phyloP scores from a whole-genome alignment of 2,329 filamentous ascomycete genomes.

The Aspergillus hortae region DNA sequence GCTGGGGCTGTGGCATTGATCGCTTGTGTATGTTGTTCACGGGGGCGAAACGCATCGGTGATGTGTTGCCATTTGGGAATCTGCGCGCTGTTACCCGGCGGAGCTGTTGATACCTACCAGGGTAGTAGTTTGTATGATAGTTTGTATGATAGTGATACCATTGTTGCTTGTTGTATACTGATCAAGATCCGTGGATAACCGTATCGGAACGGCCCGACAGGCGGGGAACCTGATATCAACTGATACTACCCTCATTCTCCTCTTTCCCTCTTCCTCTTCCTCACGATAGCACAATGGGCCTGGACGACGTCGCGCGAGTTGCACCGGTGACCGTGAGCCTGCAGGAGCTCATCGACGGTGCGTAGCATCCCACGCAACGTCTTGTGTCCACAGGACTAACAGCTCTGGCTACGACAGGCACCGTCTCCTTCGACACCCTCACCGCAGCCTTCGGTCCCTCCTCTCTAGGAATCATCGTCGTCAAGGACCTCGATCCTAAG shows the following conservation, averaged over 20 bases:
- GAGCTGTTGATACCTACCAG: constrained; percentile 2
- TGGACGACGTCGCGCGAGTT: constrained; percentile 22
- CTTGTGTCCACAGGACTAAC: too few relatives aligned
- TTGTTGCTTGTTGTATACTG: background rate
- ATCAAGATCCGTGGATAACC: constrained; percentile 9
- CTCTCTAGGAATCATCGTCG: constrained; percentile 89
- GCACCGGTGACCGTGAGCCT: constrained; percentile 48
- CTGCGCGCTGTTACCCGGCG: constrained; percentile 53
- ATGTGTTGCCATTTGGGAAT: constrained; percentile 85
- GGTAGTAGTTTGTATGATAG: constrained; percentile 4
- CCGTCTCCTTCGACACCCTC: constrained; percentile 43
- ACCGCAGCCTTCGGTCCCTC: constrained; percentile 79
- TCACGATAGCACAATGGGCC: constrained; percentile 14
- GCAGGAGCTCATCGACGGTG: constrained; percentile 47
- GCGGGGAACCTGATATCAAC: constrained; percentile 23
- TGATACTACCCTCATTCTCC: background rate
- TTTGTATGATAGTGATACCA: background rate
- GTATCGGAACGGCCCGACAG: constrained; percentile 18
- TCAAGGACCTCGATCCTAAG: constrained; percentile 72
- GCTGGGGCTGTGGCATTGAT: constrained; percentile 94
- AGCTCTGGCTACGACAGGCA: constrained; percentile 19
- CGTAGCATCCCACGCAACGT: background rate
- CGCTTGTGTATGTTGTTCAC: constrained; percentile 87
- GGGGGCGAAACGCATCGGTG: constrained; percentile 72
- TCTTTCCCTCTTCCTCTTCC: constrained; percentile 2